Conservation (phyloP, 306 rosid genomes). For the Rosa lucieae region DNA sequence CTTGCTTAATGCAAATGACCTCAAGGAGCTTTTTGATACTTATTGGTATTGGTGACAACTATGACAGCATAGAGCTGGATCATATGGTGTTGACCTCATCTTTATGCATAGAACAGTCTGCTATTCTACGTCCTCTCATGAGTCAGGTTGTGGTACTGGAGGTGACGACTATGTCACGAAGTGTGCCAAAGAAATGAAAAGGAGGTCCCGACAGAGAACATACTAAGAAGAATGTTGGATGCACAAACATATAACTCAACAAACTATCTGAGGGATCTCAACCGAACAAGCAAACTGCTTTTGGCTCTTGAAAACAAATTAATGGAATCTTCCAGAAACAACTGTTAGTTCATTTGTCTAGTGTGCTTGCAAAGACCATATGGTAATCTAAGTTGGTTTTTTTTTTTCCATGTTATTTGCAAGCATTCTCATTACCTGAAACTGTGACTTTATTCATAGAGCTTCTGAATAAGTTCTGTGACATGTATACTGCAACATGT, state of each 20-base stretch:
- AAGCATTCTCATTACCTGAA: no score
- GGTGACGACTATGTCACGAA: constrained; percentile 43
- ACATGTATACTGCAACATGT: no score
- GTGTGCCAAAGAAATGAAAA: constrained; percentile 23
- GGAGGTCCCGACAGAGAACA: constrained; percentile 49
- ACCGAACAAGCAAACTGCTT: background rate
- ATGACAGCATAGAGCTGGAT: constrained; percentile 49
- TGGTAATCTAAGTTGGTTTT: no score
- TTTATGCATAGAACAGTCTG: constrained; percentile 69
- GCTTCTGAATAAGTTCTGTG: no score
- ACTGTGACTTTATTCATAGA: no score
- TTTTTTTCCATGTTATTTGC: no score
- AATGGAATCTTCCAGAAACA: no score
- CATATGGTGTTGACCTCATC: constrained; percentile 71
- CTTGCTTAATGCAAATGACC: constrained; percentile 45
- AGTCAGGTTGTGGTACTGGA: constrained; percentile 58
- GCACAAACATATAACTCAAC: constrained; percentile 82
- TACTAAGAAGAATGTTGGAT: constrained; percentile 83
- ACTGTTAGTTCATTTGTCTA: no score
- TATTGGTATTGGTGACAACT: constrained; percentile 41
- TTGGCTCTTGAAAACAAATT: no score
- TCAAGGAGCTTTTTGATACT: constrained; percentile 64
- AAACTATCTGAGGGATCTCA: constrained; percentile 60
- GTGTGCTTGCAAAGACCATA: no score
- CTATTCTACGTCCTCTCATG: constrained; percentile 74